Percentiles rank a stretch among this genome's conserved stretches.
These are phyloP conservation scores for Cercophora scortea DNA, from an alignment of 495 filamentous ascomycete species.

Conservation along the genomic window DNA sequence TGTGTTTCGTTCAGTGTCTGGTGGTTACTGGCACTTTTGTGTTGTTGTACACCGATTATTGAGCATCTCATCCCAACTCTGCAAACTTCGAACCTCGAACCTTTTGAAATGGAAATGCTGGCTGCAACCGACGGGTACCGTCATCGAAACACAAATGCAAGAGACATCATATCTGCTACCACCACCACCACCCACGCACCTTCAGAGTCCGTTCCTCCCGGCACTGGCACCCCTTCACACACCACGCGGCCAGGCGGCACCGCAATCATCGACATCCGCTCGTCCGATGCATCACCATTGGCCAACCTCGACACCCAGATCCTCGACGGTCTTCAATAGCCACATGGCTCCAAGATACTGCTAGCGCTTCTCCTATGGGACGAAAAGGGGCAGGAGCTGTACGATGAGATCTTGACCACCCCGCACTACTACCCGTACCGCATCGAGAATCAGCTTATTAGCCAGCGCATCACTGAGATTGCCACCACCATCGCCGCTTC, in stretches of 20 bases:
- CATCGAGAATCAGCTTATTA: background rate
- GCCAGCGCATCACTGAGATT: background rate
- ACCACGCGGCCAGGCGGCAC: background rate
- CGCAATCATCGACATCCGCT: constrained; percentile 8
- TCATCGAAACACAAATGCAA: too few relatives aligned
- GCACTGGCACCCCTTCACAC: background rate
- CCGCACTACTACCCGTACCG: constrained; percentile 10
- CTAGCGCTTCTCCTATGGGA: constrained; percentile 9
- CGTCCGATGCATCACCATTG: constrained; percentile 1
- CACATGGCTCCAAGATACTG: background rate
- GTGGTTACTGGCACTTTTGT: too few relatives aligned
- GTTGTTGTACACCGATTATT: too few relatives aligned
- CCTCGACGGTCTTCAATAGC: constrained; percentile 1
- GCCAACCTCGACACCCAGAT: constrained; percentile 2
- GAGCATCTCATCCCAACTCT: too few relatives aligned
- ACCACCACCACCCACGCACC: too few relatives aligned
- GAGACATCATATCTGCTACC: too few relatives aligned
- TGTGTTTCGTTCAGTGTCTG: too few relatives aligned
- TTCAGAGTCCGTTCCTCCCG: background rate
- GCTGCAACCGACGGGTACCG: too few relatives aligned
- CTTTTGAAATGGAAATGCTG: too few relatives aligned
- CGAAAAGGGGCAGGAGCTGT: constrained; percentile 10
- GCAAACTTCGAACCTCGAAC: too few relatives aligned
- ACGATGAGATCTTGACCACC: constrained; percentile 5
- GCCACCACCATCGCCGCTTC: constrained; percentile 3